Conservation (phyloP, 2,329 filamentous ascomycete genomes). For the Gaeumannomyces sp. region DNA sequence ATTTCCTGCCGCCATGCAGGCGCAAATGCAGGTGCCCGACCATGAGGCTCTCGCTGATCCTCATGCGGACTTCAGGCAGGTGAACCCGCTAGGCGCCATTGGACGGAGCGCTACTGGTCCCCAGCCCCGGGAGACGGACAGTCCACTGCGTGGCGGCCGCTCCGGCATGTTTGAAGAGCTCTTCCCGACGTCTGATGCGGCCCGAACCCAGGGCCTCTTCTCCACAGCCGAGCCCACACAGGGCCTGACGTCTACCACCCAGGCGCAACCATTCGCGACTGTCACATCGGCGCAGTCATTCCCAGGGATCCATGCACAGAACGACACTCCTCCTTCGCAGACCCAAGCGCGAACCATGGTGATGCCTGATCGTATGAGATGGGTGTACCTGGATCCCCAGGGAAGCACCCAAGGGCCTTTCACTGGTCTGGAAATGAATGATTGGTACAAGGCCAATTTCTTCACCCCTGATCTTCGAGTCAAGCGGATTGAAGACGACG, state of each 20-base stretch:
- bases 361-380: conserved; percentile 97
- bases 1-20: conserved; percentile 85
- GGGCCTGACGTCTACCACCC: conserved; percentile 26
- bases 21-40: conserved; percentile 74
- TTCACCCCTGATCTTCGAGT: conserved; percentile 93
- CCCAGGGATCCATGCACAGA: conserved; percentile 4
- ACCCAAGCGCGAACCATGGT: conserved; percentile 82
- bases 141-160: conserved; percentile 45
- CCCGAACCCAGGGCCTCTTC: conserved; percentile 9
- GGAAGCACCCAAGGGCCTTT: conserved; percentile 90
- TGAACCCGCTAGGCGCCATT: conserved; percentile 60
- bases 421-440: conserved; percentile 97
- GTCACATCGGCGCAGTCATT: conserved; percentile 12
- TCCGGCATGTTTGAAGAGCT: conserved; percentile 17
- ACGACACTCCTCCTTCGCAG: conserved; percentile 38
- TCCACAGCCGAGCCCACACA: conserved; percentile 18
- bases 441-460: conserved; percentile 99
- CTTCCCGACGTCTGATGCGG: conserved; percentile 12
- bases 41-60: conserved; percentile 54
- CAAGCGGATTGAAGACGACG: conserved; percentile 86
- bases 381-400: conserved; percentile 95
- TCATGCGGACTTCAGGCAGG: conserved; percentile 53
- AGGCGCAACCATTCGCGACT: conserved; percentile 22
- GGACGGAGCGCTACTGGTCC: conserved; percentile 54
- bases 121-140: conserved; percentile 51